Evolutionary conservation across 2,329 filamentous ascomycete genomes (phyloP), one percentile per base, ranked within the genome.

Genomic region (Elsinoe fawcettii): DNA sequence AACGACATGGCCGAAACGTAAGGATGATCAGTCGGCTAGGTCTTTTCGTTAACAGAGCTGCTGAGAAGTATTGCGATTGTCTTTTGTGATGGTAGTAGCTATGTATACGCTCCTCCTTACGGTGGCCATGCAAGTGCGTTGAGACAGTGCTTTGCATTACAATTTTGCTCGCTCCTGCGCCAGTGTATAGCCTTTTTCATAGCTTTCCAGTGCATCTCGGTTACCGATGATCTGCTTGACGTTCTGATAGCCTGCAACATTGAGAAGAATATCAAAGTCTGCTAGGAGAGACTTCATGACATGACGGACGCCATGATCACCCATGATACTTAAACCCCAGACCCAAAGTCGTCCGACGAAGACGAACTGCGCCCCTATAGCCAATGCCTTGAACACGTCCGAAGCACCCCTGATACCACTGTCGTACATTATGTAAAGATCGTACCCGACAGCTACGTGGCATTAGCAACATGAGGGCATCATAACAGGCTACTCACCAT

Each of bases 201-300:
- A 60, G 55, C 63, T 66, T 47, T 68, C 65, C 41, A 73, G 37
- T 44, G 67, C 65, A 9, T 60, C 64, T 25, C 71, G 69, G n/a
- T 58, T 49, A 8, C 56, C 56, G 47, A 78, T 73, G 57, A 85
- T 80, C 56, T 82, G 75, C 1, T 71, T 70, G 2, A 84, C 67
- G 37, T 71, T 75, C 49, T 77, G 76, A 60, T 78, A 80, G 0
- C 82, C 81, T 16, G 74, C 77, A 1, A 82, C 78, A 51, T 79
- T 80, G 76, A 85, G 79, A 58, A 83, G 59, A 43, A 84, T 83
- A 65, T 85, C 81, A 32, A 85, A 75, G 56, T 85, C 82, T 0
- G 80, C 81, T 53, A 86, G 66, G 23, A 85, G 65, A n/a, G 74
- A 73, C 69, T 80, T 81, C 74, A 85, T 77, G 6, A 85, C 80